Base-by-base conservation (phyloP, 371 early-diverging fungal species). In the Circinella umbellata region DNA sequence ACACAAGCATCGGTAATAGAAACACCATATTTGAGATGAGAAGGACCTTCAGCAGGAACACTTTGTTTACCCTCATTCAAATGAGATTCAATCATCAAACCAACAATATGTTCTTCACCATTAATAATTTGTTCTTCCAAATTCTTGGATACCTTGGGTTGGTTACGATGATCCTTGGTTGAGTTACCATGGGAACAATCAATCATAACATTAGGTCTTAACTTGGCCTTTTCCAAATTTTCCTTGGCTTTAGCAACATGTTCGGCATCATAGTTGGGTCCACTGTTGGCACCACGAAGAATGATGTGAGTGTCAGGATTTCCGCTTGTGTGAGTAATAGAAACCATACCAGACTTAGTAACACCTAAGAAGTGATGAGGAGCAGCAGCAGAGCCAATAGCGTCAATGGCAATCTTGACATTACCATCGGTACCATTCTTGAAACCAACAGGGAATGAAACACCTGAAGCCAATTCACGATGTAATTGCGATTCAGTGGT, bases 371-470 rank as follows among this genome's bases (percentile, higher is more conserved):
- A 98, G 80, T 93, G 92, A 74, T 98, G 98, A 27, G 91, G 89
- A 15, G 87, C 84, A 49, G 89, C 83, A 18, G 97, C 95, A 6
- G 98, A 92, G 64, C 91, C 86, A 73, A 98, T 95, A 61, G 96
- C 98, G 71, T 98, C 97, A 59, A 96, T 80, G 9, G 97, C 97
- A 18, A 98, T 90, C 35, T 82, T 76, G 35, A 94, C 89, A 69
- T 92, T 95, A 54, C 98, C 98, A 69, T 97, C 96, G 0, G 91
- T 90, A 51, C 97, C 97, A 73, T 96, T 96, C 80, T 97, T 98
- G 90, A 97, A 97, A 20, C 98, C 98, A 20, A 98, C 95, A 10
- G 98, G 95, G 76, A 94, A 92, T 37, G 96, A 95, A 10, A 96
- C 89, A 48, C 98, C 98, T 10, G 92, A 92, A 36, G 97, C 94